Evolutionary conservation across 2,329 filamentous ascomycete species (phyloP), one percentile per base, ranked within the genome.

Genomic region (Sclerotinia borealis): DNA sequence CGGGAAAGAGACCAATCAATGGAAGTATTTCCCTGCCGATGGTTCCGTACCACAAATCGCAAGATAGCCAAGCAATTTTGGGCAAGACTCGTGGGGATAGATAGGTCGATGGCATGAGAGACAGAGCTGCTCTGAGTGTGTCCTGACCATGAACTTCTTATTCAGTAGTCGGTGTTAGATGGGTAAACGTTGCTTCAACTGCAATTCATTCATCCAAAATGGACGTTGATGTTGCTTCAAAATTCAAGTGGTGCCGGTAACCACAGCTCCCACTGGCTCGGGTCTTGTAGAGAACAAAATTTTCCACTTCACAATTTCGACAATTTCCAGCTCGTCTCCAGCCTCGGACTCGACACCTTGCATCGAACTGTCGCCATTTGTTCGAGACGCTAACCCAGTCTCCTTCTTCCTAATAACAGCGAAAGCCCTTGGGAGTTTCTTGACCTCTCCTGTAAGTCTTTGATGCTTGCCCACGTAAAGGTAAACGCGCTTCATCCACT

Each of bases 401-500:
- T 67, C 64, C 51, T 81, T 81, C 71, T 83, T 85, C 67, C 86
- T 83, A 29, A 98, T 81, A n/a, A 98, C 80, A 4, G 89, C 95
- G 68, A 97, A 74, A 3, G 93, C 87, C 72, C 85, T 90, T 7
- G 84, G 83, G 56, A 98, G 77, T 77, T 92, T 96, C 81, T 92
- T 96, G 55, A 96, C 87, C 76, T 98, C 92, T 4, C 95, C 95
- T 1, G 87, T 90, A 73, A 98, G 83, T 65, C 93, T 84, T 78
- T 98, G 95, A 74, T 97, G 90, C 72, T 88, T 85, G 7, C 93
- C 95, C 5, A 98, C 84, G 73, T 93, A 96, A 55, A 98, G 79
- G 73, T 96, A 91, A 34, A 93, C 92, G 41, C 85, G 83, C 77
- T 92, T 96, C 90, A 93, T 96, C 93, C 93, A 97, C 11, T 83